These are phyloP conservation scores for Pleurotus ostreatus DNA, from an alignment of 768 basidiomycete species.

Conservation along the genomic window DNA sequence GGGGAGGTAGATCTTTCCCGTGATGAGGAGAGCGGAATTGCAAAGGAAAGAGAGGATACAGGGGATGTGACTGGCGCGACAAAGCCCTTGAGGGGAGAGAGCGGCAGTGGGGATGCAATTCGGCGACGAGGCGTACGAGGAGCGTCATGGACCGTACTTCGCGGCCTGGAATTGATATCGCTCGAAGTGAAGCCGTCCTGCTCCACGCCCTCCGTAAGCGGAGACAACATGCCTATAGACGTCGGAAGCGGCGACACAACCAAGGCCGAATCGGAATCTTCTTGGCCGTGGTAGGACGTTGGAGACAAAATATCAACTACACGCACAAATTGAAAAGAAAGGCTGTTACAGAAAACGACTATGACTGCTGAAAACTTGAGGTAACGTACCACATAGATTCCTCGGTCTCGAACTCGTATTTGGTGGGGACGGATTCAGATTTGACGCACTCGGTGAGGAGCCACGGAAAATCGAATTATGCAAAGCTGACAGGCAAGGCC, in stretches of 20 bases:
- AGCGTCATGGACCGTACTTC: neutral
- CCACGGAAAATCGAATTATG: conserved; percentile 6
- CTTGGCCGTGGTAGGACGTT: neutral
- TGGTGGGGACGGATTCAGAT: neutral
- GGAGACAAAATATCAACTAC: conserved; percentile 5
- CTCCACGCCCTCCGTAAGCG: neutral
- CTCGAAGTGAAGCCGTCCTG: neutral
- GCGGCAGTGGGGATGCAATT: conserved; percentile 1
- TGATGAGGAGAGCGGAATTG: neutral
- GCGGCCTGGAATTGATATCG: too few species aligned
- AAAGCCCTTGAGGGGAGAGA: conserved; percentile 1
- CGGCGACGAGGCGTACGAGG: neutral
- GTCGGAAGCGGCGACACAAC: neutral
- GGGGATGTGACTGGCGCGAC: neutral
- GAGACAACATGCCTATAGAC: neutral
- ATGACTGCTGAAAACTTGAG: too few species aligned
- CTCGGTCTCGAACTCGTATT: neutral
- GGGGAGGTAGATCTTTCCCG: neutral
- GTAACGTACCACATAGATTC: conserved; percentile 6
- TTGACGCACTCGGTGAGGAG: neutral
- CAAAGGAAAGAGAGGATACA: neutral
- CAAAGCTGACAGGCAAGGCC: conserved; percentile 5
- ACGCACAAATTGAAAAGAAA: neutral
- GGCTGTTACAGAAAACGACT: too few species aligned
- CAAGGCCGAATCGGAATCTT: conserved; percentile 1